Evolutionary conservation across 176 grass and related monocot species (phyloP).

Genomic region (Secale cereale): DNA sequence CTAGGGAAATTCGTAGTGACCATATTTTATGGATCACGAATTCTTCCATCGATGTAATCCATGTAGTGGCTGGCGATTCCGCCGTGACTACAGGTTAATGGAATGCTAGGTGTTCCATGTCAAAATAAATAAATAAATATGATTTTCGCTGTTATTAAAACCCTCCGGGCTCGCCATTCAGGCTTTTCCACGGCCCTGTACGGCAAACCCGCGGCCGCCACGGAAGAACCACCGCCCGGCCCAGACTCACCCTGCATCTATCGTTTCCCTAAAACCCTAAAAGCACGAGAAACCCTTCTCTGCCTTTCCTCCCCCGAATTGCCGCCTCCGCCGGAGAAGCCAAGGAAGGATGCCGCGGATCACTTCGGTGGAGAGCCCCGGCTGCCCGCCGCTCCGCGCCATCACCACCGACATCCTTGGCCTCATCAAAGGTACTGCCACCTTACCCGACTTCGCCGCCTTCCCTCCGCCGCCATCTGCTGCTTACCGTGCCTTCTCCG

Average conservation of each 20-base stretch:
- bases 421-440: constrained; percentile 70
- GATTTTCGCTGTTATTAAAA: too few relatives aligned
- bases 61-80: too few relatives aligned
- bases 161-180: too few relatives aligned
- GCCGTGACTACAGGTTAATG: too few relatives aligned
- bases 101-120: too few relatives aligned
- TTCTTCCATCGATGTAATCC: too few relatives aligned
- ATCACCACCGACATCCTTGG: constrained; percentile 78
- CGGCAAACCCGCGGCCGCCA: background rate
- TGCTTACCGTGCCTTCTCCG: background rate
- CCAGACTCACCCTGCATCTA: background rate
- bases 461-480: background rate
- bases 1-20: too few relatives aligned
- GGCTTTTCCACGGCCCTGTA: too few relatives aligned
- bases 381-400: constrained; percentile 75
- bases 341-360: constrained; percentile 74
- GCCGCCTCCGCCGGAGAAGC: background rate
- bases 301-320: background rate
- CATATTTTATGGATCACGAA: too few relatives aligned
- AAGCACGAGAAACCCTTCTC: background rate
- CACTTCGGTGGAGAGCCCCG: constrained; percentile 60
- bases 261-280: constrained; percentile 31
- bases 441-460: background rate
- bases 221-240: background rate
- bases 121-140: too few relatives aligned